Base-by-base conservation (phyloP, 2,329 filamentous ascomycete genomes). In the Thermothelomyces thermophilus region DNA sequence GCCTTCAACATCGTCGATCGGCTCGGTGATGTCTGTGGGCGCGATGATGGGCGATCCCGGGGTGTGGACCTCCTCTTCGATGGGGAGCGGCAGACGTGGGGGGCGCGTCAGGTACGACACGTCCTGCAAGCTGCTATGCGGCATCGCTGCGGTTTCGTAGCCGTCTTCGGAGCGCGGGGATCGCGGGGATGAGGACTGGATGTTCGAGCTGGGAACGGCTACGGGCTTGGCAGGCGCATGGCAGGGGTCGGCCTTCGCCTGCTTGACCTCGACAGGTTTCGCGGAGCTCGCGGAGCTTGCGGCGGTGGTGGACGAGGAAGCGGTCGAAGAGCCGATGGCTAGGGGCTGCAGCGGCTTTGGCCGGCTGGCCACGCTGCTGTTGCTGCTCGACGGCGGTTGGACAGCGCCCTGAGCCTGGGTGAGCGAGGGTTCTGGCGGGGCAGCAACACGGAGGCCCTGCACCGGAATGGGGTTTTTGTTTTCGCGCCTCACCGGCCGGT, bases 31-130 rank as follows among this genome's bases (percentile, higher is more conserved):
- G 64, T 88, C 84, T 24, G 83, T 75, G 1, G 89, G 79, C 6
- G 85, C 82, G 55, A 91, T 80, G 56, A 95, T 91, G 47, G 91
- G 91, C 39, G 90, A 96, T 22, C 90, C 90, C 1, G 91, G 91
- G 1, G 86, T 89, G 60, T 93, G 84, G 13, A 87, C 79, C 65
- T 95, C 90, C 72, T 96, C 88, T 61, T 94, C 90, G 61, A 97
- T 96, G 48, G 91, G 90, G 52, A 97, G 79, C 51, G 91, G 91
- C 62, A 97, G 74, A 53, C 91, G 85, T 44, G 91, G 91, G 40
- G 91, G 91, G n/a, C 86, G 78, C 51, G 76, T 73, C 61, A 79
- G 69, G 61, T 83, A 84, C 37, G 75, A 75, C 71, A 83, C 77
- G 58, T 81, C 79, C 56, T 80, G 81, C 57, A 83, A 67, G 61